Evolutionary conservation across 306 rosid species (phyloP).

Genomic region (Medicago lupulina): DNA sequence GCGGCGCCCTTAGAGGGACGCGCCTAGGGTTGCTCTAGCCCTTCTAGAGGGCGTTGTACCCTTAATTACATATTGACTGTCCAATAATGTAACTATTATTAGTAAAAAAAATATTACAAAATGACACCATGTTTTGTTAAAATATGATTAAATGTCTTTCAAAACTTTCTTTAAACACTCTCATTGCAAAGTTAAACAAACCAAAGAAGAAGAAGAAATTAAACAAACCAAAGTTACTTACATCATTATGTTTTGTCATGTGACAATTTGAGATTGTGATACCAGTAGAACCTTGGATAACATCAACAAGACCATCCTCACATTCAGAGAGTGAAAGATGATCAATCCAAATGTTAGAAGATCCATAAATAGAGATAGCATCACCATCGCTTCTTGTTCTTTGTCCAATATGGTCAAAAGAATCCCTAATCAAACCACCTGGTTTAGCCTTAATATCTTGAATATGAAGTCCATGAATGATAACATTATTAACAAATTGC

Average conservation of each 20-base stretch:
- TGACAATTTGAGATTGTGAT: slow-evolving; percentile 43
- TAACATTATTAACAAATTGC: slow-evolving; percentile 36
- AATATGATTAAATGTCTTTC: no score
- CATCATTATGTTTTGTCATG: slow-evolving; percentile 46
- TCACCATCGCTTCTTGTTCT: slow-evolving; percentile 45
- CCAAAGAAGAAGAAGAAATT: no score
- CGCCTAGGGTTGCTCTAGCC: no score
- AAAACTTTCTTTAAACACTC: no score
- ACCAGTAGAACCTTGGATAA: slow-evolving; percentile 37
- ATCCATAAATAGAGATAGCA: slow-evolving; percentile 38
- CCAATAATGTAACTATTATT: no score
- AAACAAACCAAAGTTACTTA: slow-evolving; percentile 1
- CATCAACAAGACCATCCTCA: slow-evolving; percentile 41
- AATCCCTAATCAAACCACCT: slow-evolving; percentile 32
- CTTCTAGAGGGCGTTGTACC: no score
- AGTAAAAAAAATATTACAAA: no score
- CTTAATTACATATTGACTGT: no score
- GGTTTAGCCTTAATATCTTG: not conserved
- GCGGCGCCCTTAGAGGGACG: no score
- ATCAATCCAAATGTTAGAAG: slow-evolving; percentile 41
- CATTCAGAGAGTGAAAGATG: slow-evolving; percentile 35
- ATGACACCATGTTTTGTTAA: no score
- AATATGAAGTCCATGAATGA: slow-evolving; percentile 33
- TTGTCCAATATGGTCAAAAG: not conserved
- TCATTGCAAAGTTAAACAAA: no score